Base-by-base conservation (phyloP, 1,284 basidiomycete genomes). In the Malassezia equina region DNA sequence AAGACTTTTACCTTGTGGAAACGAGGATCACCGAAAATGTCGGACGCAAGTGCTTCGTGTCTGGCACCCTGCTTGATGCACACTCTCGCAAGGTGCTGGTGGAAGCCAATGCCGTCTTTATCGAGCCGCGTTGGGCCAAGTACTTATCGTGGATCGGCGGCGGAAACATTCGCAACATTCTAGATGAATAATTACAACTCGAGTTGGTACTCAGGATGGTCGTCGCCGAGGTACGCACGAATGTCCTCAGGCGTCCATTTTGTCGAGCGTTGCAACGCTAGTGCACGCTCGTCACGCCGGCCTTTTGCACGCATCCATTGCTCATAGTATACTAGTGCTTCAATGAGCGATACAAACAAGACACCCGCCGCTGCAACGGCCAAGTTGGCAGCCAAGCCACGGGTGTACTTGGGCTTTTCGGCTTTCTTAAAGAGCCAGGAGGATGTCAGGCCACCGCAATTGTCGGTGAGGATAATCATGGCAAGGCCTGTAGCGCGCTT, bases 41-140 rank as follows among this genome's bases (percentile, higher is more conserved):
- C 61, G 89, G 88, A 0, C 81, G 90, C 32, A 93, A 90, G 75
- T 82, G 80, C 1, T 76, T 77, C 1, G 88, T 93, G 11, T 78
- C 78, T 19, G 90, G 84, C 0, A 77, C 76, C 7, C 80, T 95
- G 43, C 85, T 88, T 76, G 84, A 85, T 59, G 74, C 90, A 5
- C 78, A 85, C 17, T 90, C 90, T 0, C 84, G 82, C n/a, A 9
- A 28, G 46, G 71, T 84, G 8, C 79, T 95, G 0, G 86, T 85
- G 3, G 85, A 90, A 67, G 89, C 88, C 1, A 80, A 78, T 0
- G 85, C 81, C 0, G 78, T 84, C 48, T 90, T 90, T 66, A 81
- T 91, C 17, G 87, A 91, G 68, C 88, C 88, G 6, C 83, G 82
- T 64, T 88, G 87, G 68, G 86, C 88, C 1, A 82, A 83, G 63